phyloP scores from a whole-genome alignment of 1,284 basidiomycete genomes.

The Takashimella tepidaria region DNA sequence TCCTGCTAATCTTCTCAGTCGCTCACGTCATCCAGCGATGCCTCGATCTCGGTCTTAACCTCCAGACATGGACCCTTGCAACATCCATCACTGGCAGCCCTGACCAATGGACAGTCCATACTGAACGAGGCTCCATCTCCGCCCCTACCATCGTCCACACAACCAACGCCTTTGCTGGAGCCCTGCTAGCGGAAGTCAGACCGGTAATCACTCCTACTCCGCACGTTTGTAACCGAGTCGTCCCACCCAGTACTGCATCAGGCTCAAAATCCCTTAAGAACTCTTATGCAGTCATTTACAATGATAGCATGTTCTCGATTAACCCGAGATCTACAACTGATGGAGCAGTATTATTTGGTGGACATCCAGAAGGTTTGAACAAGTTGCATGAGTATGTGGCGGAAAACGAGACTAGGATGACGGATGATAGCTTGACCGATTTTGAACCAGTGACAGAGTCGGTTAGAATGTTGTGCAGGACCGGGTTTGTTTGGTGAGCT shows the following conservation, averaged over 20 bases:
- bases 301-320: slow-evolving; percentile 16
- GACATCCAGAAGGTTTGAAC: slow-evolving; percentile 13
- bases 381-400: slow-evolving; percentile 16
- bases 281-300: slow-evolving; percentile 19
- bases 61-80: slow-evolving; percentile 16
- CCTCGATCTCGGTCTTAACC: not conserved
- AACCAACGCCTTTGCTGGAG: slow-evolving; percentile 31
- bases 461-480: slow-evolving; percentile 11
- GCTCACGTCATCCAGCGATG: not conserved
- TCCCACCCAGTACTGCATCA: slow-evolving; percentile 16
- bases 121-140: slow-evolving; percentile 24
- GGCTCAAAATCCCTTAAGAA: slow-evolving; percentile 19
- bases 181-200: slow-evolving; percentile 17
- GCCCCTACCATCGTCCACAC: slow-evolving; percentile 26
- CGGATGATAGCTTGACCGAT: slow-evolving; percentile 20
- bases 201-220: not conserved
- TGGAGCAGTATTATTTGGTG: slow-evolving; percentile 20
- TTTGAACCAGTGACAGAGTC: slow-evolving; percentile 24
- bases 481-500: slow-evolving; percentile 21
- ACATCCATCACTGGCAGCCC: slow-evolving; percentile 13
- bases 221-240: slow-evolving; percentile 13
- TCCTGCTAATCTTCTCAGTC: slow-evolving; percentile 13
- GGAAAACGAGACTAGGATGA: slow-evolving; percentile 8
- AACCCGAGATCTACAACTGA: slow-evolving; percentile 17
- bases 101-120: slow-evolving; percentile 23